These are phyloP conservation scores for Phaeodactylum tricornutum DNA, from an alignment of 108 stramenopile genomes.

Conservation along the genomic window DNA sequence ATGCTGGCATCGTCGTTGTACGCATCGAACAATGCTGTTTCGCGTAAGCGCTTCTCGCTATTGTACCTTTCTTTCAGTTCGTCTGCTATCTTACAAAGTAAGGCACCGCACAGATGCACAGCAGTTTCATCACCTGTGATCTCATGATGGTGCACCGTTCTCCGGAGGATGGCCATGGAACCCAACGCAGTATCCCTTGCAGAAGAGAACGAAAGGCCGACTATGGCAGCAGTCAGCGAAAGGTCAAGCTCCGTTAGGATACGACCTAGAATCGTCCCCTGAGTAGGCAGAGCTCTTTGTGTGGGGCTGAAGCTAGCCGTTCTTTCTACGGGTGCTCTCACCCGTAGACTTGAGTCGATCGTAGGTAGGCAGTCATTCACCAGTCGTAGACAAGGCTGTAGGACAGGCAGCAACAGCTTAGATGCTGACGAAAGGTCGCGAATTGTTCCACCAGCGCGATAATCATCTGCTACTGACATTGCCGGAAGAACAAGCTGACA, in stretches of 20 bases:
- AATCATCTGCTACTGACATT: not conserved
- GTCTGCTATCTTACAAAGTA: constrained; percentile 37
- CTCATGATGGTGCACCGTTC: constrained; percentile 33
- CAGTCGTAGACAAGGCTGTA: constrained; percentile 66
- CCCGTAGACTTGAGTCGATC: constrained; percentile 12
- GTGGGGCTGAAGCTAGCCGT: not conserved
- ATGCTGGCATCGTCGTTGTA: constrained; percentile 37
- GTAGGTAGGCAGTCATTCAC: constrained; percentile 40
- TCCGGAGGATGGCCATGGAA: constrained; percentile 43
- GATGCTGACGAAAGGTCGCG: constrained; percentile 18
- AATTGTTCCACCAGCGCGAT: not conserved
- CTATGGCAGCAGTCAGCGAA: constrained; percentile 64
- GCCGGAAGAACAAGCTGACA: constrained; percentile 17
- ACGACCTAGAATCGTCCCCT: constrained; percentile 25
- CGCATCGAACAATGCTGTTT: constrained; percentile 58
- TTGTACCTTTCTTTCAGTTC: constrained; percentile 63
- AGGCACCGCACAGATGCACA: constrained; percentile 19
- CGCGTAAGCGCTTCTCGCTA: constrained; percentile 55
- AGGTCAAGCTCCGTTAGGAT: constrained; percentile 38
- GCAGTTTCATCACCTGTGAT: constrained; percentile 25
- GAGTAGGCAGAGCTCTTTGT: not conserved
- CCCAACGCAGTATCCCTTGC: constrained; percentile 63
- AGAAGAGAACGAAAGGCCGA: constrained; percentile 63
- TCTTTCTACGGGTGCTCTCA: not conserved
- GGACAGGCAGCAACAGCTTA: constrained; percentile 67